These are phyloP conservation scores for Apiospora pterosperma DNA, from an alignment of 2,329 filamentous ascomycete genomes.

Conservation along the genomic window DNA sequence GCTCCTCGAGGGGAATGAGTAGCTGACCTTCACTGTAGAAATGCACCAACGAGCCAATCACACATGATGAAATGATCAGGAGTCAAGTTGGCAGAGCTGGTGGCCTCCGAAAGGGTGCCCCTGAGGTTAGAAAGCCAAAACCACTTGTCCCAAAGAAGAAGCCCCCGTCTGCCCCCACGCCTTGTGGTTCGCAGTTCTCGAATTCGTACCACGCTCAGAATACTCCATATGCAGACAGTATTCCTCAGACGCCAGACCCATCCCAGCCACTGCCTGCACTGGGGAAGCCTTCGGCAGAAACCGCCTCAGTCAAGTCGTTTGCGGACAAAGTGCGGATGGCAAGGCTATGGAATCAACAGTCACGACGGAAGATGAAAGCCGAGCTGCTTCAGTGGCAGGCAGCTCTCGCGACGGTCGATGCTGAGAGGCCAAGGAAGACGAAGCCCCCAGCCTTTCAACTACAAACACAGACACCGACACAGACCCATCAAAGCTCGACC, in stretches of 20 bases:
- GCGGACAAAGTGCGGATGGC: conserved; percentile 20
- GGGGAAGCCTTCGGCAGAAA: background rate
- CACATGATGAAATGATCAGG: conserved; percentile 17
- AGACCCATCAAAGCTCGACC: background rate
- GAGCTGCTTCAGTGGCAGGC: conserved; percentile 26
- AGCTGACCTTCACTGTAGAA: conserved; percentile 8
- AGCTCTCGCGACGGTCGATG: conserved; percentile 24
- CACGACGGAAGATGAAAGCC: conserved; percentile 21
- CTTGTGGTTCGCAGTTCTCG: background rate
- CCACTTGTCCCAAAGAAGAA: conserved; percentile 12
- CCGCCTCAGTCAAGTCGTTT: conserved; percentile 13
- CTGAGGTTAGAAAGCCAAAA: background rate
- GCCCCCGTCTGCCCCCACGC: background rate
- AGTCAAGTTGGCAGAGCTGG: conserved; percentile 12
- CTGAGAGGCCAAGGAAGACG: conserved; percentile 13
- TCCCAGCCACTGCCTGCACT: background rate
- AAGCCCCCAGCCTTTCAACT: conserved; percentile 2
- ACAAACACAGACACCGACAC: background rate
- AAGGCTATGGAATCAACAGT: conserved; percentile 19
- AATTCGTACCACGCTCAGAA: background rate
- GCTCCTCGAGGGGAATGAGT: background rate
- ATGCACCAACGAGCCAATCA: conserved; percentile 23
- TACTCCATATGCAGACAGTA: background rate
- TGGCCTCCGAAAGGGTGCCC: conserved; percentile 9
- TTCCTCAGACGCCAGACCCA: background rate